Base-by-base conservation (phyloP, 108 stramenopile genomes). In the Nitzschia palea region DNA sequence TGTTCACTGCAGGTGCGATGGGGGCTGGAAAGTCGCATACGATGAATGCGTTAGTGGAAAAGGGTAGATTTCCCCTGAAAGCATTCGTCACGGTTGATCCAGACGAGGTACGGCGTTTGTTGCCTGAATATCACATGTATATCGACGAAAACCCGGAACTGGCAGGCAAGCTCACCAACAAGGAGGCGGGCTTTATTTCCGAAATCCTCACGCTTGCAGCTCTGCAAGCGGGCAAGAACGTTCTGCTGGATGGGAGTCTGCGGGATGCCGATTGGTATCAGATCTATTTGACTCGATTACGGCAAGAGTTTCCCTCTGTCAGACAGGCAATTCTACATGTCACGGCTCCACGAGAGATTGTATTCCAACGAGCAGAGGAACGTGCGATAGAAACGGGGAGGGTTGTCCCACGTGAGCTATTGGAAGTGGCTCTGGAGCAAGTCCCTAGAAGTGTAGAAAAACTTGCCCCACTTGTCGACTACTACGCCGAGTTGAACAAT, bases 1-100 rank as follows among this genome's bases (percentile, higher is more conserved):
- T 86, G 6, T 95, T 95, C 67, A 96, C 95, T 29, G 95, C 94
- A 10, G 96, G 96, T 6, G 91, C 91, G 12, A 97, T 97, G 96
- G 93, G 93, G 45, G 71, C 72, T 44, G 77, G 96, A 82, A 45
- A 97, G 89, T 68, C 67, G 20, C 82, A 95, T 60, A 90, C 90
- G 18, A 90, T 97, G 66, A 66, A 75, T 30, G 53, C 54, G 36
- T 44, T 94, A 44, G 80, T 86, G 6, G 60, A 86, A 33, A 66
- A 76, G 51, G 86, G 80, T 9, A 62, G 70, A 33, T 96, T 96
- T 62, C 95, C 95, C 14, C 79, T 92, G 25, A 44, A 74, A 40
- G 82, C 89, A 12, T 96, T 92, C 58, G 90, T 96, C 30, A 42
- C 44, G n/a, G 88, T 96, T 4, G 95, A 96, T 62, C 95, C 95